phyloP scores from a whole-genome alignment of 176 grass and related monocot genomes.

The Triticum dicoccoides region DNA sequence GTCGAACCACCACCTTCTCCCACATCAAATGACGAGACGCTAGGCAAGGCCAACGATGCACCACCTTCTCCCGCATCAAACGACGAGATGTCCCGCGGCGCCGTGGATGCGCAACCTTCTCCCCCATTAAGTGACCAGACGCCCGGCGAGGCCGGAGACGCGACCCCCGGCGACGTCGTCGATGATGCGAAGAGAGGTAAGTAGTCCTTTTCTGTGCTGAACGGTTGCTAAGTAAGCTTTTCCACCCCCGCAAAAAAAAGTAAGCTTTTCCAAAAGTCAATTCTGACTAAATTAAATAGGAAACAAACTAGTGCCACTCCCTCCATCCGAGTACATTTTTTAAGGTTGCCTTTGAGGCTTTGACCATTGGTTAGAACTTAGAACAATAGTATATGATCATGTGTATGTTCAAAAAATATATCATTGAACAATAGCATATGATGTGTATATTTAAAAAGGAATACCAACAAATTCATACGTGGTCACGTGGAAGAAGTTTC shows the following conservation, averaged over 20 bases:
- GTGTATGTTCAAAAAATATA: too few relatives aligned
- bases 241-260: too few relatives aligned
- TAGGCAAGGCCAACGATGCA: neutral
- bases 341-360: too few relatives aligned
- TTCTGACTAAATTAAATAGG: neutral
- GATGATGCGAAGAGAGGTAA: slow-evolving; percentile 3
- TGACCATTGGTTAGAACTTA: too few relatives aligned
- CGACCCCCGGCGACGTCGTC: neutral
- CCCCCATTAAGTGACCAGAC: neutral
- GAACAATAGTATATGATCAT: too few relatives aligned
- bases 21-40: too few relatives aligned
- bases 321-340: too few relatives aligned
- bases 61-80: neutral
- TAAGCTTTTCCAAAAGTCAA: neutral
- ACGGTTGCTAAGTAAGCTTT: neutral
- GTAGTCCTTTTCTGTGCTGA: neutral
- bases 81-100: neutral
- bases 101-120: neutral
- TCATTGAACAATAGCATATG: too few relatives aligned
- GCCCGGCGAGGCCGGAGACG: neutral
- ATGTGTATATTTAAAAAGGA: too few relatives aligned
- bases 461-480: too few relatives aligned
- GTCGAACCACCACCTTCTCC: neutral
- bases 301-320: too few relatives aligned
- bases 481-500: too few relatives aligned